Evolutionary conservation across 1,284 basidiomycete genomes (phyloP).

Genomic region (Phellopilus nigrolimitatus): DNA sequence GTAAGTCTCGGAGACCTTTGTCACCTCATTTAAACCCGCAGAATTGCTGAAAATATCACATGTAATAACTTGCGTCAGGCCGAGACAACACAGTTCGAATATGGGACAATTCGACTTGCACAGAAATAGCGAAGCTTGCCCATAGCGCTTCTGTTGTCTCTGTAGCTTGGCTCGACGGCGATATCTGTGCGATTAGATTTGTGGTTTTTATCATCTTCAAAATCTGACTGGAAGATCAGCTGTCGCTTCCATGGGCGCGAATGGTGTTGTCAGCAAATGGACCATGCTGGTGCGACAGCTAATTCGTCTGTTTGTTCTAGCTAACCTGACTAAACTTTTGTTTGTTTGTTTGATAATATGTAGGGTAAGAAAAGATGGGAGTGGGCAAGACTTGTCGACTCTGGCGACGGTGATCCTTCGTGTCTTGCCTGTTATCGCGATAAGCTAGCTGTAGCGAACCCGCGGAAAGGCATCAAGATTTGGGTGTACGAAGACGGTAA

Average conservation of each 20-base stretch:
- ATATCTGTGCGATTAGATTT: slow-evolving; percentile 30
- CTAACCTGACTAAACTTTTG: neutral
- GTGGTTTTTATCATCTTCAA: no score
- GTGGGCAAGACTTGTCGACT: slow-evolving; percentile 48
- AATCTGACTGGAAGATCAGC: no score
- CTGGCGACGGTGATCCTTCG: slow-evolving; percentile 37
- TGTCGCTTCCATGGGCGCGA: slow-evolving; percentile 48
- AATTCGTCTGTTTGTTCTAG: slow-evolving; percentile 5
- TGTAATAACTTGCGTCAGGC: slow-evolving; percentile 30
- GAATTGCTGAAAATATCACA: no score
- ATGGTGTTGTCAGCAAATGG: slow-evolving; percentile 58
- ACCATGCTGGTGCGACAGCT: slow-evolving; percentile 40
- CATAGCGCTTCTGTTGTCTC: slow-evolving; percentile 40
- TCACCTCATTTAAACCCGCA: no score
- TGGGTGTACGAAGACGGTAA: slow-evolving; percentile 57
- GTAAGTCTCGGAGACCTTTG: no score
- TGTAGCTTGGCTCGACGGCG: slow-evolving; percentile 53
- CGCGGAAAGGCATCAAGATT: slow-evolving; percentile 52
- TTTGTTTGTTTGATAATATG: neutral
- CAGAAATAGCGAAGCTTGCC: slow-evolving; percentile 39
- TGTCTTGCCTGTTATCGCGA: slow-evolving; percentile 53
- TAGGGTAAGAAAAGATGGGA: slow-evolving; percentile 53
- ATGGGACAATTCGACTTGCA: slow-evolving; percentile 37
- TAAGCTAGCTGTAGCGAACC: slow-evolving; percentile 57
- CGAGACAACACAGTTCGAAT: slow-evolving; percentile 55